Evolutionary conservation across 202 grass and related monocot genomes (phyloP), one percentile per base, ranked within the genome.

Genomic region (Zoysia matrella): DNA sequence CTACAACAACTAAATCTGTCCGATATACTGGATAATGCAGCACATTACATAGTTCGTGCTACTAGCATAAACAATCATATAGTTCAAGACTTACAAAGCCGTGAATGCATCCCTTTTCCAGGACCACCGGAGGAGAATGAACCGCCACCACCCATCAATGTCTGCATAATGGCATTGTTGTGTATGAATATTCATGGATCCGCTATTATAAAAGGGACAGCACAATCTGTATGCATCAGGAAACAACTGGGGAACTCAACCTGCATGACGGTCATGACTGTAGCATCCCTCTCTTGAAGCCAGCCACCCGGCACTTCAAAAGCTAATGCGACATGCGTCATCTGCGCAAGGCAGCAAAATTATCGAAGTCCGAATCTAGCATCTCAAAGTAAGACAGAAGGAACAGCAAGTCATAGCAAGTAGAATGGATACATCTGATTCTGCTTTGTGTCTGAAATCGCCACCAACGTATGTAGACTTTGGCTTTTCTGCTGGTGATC

Each of bases 21-120:
- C 62, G 55, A 71, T 7, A 57, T 8, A 16, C 36, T 51, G 60
- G 12, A 74, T 60, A 14, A 13, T 36, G 30, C 56, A 85, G 54
- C 61, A 75, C 14, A 49, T 13, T 52, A 71, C 56, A 65, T 57
- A 36, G 1, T 57, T 61, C 57, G 61, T 79, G 10, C 22, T 65
- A 78, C 51, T 48, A 76, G 18, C 39, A n/a, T 71, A 15, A 78
- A 83, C 11, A 64, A 67, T 39, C 74, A 70, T 36, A 53, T 56
- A 14, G 73, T 42, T 87, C 14, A 84, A 60, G 42, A 83, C 92
- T 90, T 85, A 97, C 94, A 97, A 64, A 97, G 94, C 71, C 94
- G 90, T 86, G 94, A 97, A 85, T 97, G 89, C 94, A 97, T 94
- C 81, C 94, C 94, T 76, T 97, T 97, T 80, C 94, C 94, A 85